Conservation (phyloP, 345 rosid genomes). For the Punica granatum region DNA sequence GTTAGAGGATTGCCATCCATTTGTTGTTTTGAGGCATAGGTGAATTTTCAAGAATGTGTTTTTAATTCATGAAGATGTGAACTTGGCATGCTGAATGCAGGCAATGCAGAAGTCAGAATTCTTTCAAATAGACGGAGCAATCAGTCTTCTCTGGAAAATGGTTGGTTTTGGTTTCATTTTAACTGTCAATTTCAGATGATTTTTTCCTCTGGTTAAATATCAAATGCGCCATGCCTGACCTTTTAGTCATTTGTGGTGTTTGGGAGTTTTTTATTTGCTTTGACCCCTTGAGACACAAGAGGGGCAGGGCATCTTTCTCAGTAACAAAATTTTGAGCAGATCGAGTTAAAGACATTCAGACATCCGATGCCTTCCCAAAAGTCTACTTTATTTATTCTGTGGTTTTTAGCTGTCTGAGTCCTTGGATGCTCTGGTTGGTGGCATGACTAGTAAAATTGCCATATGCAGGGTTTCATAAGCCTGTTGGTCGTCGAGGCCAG, state of each 20-base stretch:
- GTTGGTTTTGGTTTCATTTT: slow-evolving; percentile 18
- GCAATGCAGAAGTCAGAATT: slow-evolving; percentile 22
- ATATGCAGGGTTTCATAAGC: slow-evolving; percentile 14
- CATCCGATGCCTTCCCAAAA: no score
- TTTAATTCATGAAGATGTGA: slow-evolving; percentile 1
- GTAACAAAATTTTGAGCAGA: background rate
- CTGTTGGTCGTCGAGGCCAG: slow-evolving; percentile 9
- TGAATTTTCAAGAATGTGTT: background rate
- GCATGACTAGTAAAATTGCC: background rate
- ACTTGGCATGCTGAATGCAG: slow-evolving; percentile 17
- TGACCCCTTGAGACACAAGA: background rate
- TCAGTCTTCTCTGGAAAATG: slow-evolving; percentile 32
- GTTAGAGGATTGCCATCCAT: background rate
- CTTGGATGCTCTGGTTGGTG: background rate
- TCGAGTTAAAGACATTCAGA: no score
- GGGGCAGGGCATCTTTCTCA: background rate
- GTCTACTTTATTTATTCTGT: no score
- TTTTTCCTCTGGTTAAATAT: background rate
- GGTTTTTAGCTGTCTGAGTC: no score
- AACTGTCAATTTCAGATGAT: background rate
- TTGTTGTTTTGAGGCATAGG: background rate
- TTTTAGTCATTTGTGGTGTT: background rate
- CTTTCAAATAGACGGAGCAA: slow-evolving; percentile 23
- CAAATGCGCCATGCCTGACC: background rate
- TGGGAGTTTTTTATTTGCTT: background rate